A percentile compares a stretch with the other conserved stretches of the same genome.
Evolutionary conservation across 441 rosid species (phyloP).

Genomic region (Eutrema salsugineum): DNA sequence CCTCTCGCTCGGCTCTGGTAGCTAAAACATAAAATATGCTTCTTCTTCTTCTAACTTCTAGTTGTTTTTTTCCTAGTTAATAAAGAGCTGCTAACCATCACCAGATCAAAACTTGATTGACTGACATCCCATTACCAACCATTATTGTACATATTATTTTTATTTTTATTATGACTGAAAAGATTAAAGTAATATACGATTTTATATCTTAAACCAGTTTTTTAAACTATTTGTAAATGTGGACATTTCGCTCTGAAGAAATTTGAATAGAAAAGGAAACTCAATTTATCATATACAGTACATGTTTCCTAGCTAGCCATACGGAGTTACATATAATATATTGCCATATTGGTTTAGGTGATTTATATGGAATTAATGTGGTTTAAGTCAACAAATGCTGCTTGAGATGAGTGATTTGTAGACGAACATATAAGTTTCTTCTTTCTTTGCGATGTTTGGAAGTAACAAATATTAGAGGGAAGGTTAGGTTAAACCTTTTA

Average conservation of each 20-base stretch:
- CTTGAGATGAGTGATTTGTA: background rate
- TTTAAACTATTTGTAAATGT: background rate
- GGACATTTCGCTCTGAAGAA: background rate
- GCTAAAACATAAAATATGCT: background rate
- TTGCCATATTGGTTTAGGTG: constrained; percentile 12
- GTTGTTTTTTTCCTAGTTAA: too few species aligned
- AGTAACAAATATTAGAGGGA: constrained; percentile 19
- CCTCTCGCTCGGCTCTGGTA: too few species aligned
- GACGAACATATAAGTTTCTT: background rate
- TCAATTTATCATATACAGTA: background rate
- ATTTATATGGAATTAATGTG: background rate
- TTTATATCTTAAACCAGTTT: background rate
- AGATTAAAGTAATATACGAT: background rate
- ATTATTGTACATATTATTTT: background rate
- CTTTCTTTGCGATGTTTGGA: background rate
- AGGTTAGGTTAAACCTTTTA: constrained; percentile 16
- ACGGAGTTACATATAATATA: background rate
- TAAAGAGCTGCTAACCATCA: constrained; percentile 13
- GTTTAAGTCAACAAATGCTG: constrained; percentile 28
- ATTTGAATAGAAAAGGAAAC: background rate
- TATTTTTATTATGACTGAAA: background rate
- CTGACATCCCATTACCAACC: background rate
- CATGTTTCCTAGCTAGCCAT: background rate
- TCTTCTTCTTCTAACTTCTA: background rate
- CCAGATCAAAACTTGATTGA: background rate